phyloP scores from a whole-genome alignment of 352 stramenopile genomes.

The Globisporangium polare region DNA sequence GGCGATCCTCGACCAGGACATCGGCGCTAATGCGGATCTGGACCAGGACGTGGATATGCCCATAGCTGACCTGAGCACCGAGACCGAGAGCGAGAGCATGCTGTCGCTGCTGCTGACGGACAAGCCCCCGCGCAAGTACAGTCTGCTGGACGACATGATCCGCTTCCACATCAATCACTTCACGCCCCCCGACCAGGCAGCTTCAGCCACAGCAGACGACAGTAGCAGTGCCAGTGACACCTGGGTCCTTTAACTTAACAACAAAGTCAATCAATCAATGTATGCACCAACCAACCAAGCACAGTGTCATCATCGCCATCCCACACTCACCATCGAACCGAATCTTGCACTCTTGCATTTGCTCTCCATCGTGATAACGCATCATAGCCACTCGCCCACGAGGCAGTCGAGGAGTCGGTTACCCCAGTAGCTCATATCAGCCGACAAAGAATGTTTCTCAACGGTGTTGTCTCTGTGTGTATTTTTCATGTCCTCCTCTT shows the following conservation, averaged over 20 bases:
- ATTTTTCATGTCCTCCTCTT: constrained; percentile 9
- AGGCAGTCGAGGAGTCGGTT: not conserved
- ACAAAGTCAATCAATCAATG: not conserved
- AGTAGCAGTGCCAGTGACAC: not conserved
- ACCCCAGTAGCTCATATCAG: not conserved
- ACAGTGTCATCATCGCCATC: not conserved
- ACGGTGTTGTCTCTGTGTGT: not conserved
- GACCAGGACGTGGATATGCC: not conserved
- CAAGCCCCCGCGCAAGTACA: constrained; percentile 9
- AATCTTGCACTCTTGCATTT: too few relatives aligned
- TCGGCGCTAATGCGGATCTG: constrained; percentile 11
- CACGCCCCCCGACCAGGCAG: not conserved
- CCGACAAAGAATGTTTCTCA: not conserved
- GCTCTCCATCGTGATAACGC: too few relatives aligned
- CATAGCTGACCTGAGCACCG: not conserved
- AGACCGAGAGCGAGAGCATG: constrained; percentile 3
- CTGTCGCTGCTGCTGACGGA: constrained; percentile 9
- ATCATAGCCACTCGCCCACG: not conserved
- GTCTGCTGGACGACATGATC: constrained; percentile 39
- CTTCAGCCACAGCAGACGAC: not conserved
- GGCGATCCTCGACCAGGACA: constrained; percentile 28
- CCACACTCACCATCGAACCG: not conserved
- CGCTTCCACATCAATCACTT: constrained; percentile 40
- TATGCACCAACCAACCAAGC: too few relatives aligned
- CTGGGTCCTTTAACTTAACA: constrained; percentile 3